phyloP scores from a whole-genome alignment of 371 early-diverging fungal genomes.

The Coemansia sp. region DNA sequence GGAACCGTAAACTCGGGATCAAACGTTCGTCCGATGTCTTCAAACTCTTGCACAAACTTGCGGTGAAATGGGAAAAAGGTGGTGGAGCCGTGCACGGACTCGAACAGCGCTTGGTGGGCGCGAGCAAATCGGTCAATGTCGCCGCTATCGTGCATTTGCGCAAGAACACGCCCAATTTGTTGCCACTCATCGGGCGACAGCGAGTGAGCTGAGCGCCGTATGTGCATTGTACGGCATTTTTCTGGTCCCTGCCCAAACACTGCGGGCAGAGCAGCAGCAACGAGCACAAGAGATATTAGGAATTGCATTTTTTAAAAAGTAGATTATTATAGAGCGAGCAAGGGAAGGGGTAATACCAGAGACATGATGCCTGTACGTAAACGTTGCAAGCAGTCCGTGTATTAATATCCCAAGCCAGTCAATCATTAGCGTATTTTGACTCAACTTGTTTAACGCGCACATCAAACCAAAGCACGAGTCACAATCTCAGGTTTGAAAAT shows the following conservation, averaged over 20 bases:
- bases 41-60: conserved; percentile 50
- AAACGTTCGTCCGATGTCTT: conserved; percentile 49
- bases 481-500: not conserved
- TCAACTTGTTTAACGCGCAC: not conserved
- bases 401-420: not conserved
- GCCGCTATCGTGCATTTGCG: conserved; percentile 36
- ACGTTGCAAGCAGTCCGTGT: not conserved
- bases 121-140: conserved; percentile 46
- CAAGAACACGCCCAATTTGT: conserved; percentile 24
- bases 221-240: conserved; percentile 27
- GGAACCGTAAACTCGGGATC: conserved; percentile 45
- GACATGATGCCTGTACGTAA: not conserved
- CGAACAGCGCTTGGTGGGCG: conserved; percentile 45
- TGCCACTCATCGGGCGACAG: conserved; percentile 48
- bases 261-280: not conserved
- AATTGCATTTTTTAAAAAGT: not conserved
- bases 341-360: not conserved
- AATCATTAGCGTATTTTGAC: not conserved
- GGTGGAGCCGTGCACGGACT: conserved; percentile 45
- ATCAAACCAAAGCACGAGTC: not conserved
- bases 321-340: not conserved
- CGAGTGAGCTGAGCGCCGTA: conserved; percentile 51
- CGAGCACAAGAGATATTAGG: not conserved
- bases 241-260: conserved; percentile 17
- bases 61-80: conserved; percentile 55